phyloP scores from a whole-genome alignment of 78 protist genomes.

The Dictyostelium capitatum region DNA sequence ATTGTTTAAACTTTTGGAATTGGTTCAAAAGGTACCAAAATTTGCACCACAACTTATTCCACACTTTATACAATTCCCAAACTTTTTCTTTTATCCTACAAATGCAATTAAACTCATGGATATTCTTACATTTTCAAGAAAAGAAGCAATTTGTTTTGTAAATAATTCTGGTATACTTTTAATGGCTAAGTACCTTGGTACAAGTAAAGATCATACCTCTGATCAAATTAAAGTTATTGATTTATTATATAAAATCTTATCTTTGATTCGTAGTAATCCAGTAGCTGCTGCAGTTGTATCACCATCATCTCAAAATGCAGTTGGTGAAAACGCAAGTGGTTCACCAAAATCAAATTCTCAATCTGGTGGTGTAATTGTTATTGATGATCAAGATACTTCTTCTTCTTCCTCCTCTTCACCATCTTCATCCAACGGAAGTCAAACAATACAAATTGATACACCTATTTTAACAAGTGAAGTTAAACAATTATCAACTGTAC shows the following conservation, averaged over 20 bases:
- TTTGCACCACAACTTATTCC: neutral
- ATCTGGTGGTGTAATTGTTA: neutral
- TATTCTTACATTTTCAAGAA: neutral
- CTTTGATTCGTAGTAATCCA: neutral
- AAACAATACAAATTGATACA: neutral
- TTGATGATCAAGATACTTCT: neutral
- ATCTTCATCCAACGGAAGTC: neutral
- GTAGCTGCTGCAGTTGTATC: neutral
- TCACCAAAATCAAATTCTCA: conserved; percentile 5
- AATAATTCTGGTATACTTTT: neutral
- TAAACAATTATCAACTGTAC: neutral
- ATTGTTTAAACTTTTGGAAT: conserved; percentile 12
- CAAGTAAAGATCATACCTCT: neutral
- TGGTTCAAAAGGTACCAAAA: conserved; percentile 5
- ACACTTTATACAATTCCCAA: conserved; percentile 1
- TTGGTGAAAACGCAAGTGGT: neutral
- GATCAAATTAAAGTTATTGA: neutral
- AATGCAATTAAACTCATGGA: neutral
- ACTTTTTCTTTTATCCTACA: conserved; percentile 32
- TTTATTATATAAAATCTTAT: neutral
- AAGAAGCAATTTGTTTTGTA: conserved; percentile 37
- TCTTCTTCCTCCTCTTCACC: neutral
- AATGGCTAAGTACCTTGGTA: neutral
- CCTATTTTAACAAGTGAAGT: neutral
- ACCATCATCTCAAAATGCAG: neutral